Conservation (phyloP, 805 yeast species). For the Clavispora carvajalis region DNA sequence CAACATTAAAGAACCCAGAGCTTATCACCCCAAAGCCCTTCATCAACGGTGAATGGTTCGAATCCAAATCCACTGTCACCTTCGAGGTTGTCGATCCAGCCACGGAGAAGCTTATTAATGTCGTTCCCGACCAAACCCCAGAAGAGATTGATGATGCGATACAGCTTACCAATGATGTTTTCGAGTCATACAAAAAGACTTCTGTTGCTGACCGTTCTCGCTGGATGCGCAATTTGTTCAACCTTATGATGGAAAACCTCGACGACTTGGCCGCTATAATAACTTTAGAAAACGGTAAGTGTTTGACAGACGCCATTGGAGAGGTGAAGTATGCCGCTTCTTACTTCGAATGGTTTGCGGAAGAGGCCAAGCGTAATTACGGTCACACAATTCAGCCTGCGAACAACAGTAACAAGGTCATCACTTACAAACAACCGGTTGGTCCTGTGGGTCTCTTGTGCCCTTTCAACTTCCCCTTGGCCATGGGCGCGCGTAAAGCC, state of each 20-base stretch:
- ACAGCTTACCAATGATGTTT: conserved; percentile 42
- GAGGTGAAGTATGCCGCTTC: conserved; percentile 56
- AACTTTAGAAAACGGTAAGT: conserved; percentile 59
- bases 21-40: conserved; percentile 29
- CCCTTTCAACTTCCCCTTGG: conserved; percentile 66
- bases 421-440: conserved; percentile 53
- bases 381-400: conserved; percentile 55
- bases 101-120: conserved; percentile 30
- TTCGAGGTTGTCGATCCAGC: conserved; percentile 39
- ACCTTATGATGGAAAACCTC: conserved; percentile 48
- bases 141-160: conserved; percentile 43
- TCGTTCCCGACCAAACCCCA: conserved; percentile 41
- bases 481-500: conserved; percentile 62
- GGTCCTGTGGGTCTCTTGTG: conserved; percentile 62
- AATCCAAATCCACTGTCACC: conserved; percentile 32
- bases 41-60: conserved; percentile 36
- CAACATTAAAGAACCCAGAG: conserved; percentile 28
- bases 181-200: conserved; percentile 41
- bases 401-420: conserved; percentile 45
- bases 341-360: conserved; percentile 42
- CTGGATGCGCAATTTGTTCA: conserved; percentile 45
- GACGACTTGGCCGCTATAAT: conserved; percentile 54
- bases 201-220: conserved; percentile 45
- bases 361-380: conserved; percentile 52
- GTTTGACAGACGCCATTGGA: conserved; percentile 48